Base-by-base conservation (phyloP, 2,329 filamentous ascomycete species). In the Talaromyces sp. region DNA sequence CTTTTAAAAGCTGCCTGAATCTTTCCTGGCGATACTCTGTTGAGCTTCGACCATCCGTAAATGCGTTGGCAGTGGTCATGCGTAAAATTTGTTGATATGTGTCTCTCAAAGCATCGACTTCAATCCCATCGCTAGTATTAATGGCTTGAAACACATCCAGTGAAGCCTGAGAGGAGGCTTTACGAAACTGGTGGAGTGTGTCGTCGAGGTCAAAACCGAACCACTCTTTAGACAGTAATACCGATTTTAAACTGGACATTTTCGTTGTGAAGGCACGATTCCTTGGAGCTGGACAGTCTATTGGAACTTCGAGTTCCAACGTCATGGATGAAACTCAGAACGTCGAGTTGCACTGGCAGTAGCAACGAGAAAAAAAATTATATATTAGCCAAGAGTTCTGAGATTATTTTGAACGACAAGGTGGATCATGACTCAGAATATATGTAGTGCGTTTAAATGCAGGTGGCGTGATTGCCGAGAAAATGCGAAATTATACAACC, bases 141-240 rank as follows among this genome's bases (percentile, higher is more conserved):
- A 79, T 70, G 5, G 44, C 33, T 1, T 54, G 47, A 4, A 80
- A 69, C 4, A 73, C 68, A 4, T 56, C 35, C 0, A 55, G 49
- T 1, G 70, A 72, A 2, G 78, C 78, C 4, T 57, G 48, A 1
- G 57, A 52, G 1, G 76, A 78, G 10, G 74, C 74, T 16, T 58
- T 66, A 44, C 75, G 75, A 44, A 79, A 80, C 41, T 77, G 70
- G 52, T 80, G 78, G 1, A 81, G 64, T 0, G 77, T 79, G 56
- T 80, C 77, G 50, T 80, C 77, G 5, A 81, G 71, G 36, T 80
- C 78, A 47, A 81, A 80, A 1, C 72, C 75, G 33, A 77, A 70
- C 75, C 77, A 80, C 1, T 47, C 30, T 50, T 63, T 63, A 22
- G 43, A 47, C 14, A 41, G 47, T 2, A 64, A 70, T 67, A 32